Percentiles rank a stretch among this genome's conserved stretches.
phyloP scores from a whole-genome alignment of 805 yeast genomes.

The Yarrowia alimentaria region DNA sequence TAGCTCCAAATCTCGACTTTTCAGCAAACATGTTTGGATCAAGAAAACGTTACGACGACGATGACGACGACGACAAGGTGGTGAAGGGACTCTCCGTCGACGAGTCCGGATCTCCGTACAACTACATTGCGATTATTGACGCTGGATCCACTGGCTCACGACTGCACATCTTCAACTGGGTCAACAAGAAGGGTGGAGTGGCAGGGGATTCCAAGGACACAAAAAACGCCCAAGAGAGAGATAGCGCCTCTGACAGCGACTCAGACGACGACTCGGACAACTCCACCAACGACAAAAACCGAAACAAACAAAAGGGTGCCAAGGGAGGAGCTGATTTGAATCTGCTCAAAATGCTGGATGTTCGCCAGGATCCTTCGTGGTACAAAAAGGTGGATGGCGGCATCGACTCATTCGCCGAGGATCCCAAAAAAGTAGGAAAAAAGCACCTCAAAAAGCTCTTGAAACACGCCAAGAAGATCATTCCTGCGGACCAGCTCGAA shows the following conservation, averaged over 20 bases:
- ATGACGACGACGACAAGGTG: constrained; percentile 9
- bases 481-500: constrained; percentile 17
- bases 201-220: no score
- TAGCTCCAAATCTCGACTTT: no score
- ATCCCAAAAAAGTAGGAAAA: constrained; percentile 53
- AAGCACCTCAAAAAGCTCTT: constrained; percentile 53
- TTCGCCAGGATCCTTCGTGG: constrained; percentile 50
- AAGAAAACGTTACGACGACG: no score
- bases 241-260: constrained; percentile 31
- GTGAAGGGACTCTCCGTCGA: constrained; percentile 14
- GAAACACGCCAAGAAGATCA: constrained; percentile 15
- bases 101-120: constrained; percentile 17
- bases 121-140: constrained; percentile 64
- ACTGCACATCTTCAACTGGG: constrained; percentile 64
- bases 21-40: no score
- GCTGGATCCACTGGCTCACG: constrained; percentile 93
- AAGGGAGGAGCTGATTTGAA: constrained; percentile 15
- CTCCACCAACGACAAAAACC: constrained; percentile 21
- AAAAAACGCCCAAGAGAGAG: no score
- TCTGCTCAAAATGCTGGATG: constrained; percentile 28
- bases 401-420: constrained; percentile 58
- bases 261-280: no score
- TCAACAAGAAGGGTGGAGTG: constrained; percentile 9
- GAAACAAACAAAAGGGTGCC: constrained; percentile 21
- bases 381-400: constrained; percentile 77